phyloP scores from a whole-genome alignment of 441 rosid species.

The Pelargonium exstipulatum region DNA sequence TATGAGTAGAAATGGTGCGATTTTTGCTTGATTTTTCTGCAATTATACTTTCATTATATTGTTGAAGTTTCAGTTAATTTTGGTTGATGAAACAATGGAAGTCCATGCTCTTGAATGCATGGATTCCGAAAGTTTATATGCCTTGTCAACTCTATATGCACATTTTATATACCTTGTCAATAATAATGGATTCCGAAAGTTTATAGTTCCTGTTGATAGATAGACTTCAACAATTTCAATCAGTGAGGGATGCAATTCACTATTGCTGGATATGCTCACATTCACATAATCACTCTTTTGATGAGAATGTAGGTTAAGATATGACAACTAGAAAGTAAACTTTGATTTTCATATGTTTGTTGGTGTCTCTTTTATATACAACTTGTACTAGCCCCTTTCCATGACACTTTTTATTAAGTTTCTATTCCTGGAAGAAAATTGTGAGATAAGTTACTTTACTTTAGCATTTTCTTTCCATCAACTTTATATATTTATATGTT shows the following conservation, averaged over 20 bases:
- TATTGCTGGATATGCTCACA: not conserved
- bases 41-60: not conserved
- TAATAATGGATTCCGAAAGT: not conserved
- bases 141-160: not conserved
- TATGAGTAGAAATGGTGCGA: not conserved
- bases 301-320: not conserved
- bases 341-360: not conserved
- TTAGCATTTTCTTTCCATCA: not conserved
- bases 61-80: not conserved
- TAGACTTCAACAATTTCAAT: not conserved
- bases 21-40: not conserved
- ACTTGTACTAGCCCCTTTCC: not conserved
- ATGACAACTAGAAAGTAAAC: not conserved
- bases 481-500: constrained; percentile 17
- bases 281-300: no score
- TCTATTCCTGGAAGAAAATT: not conserved
- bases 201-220: not conserved
- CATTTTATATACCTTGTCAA: not conserved
- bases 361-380: not conserved
- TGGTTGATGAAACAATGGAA: not conserved
- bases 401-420: not conserved
- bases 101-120: not conserved
- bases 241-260: not conserved
- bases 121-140: no score
- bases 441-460: not conserved